A percentile compares a stretch with the other conserved stretches of the same genome.
Conservation (phyloP, 2,329 filamentous ascomycete genomes). For the Aspergillus eucalypticola region DNA sequence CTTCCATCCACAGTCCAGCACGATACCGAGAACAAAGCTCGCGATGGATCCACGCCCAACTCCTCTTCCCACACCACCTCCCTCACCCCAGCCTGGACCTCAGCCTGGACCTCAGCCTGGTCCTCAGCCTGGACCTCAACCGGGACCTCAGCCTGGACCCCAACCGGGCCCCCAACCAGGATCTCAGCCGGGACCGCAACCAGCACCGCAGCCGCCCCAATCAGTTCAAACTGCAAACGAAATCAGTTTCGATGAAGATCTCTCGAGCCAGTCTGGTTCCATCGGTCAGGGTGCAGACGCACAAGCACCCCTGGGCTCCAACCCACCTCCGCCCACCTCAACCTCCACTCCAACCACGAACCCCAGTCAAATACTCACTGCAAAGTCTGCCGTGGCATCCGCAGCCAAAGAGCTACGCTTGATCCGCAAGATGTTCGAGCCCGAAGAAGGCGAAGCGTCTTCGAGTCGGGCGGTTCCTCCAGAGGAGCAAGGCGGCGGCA, state of each 20-base stretch:
- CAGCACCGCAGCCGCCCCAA: conserved; percentile 63
- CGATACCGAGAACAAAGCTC: background rate
- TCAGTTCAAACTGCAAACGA: conserved; percentile 50
- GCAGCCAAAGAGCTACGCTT: background rate
- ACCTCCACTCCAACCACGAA: background rate
- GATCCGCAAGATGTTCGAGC: background rate
- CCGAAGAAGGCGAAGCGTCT: background rate
- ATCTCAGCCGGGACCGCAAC: conserved; percentile 6
- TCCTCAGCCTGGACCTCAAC: background rate
- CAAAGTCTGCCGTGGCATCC: background rate
- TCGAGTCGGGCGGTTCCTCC: background rate
- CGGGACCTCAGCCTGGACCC: background rate
- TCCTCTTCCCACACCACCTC: background rate
- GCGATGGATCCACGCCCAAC: background rate
- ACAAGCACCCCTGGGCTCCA: background rate
- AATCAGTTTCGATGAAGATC: too few species aligned
- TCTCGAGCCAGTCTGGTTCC: too few species aligned
- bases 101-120: background rate
- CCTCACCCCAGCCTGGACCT: background rate
- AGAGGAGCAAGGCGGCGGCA: background rate
- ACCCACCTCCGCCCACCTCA: background rate
- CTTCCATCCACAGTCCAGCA: background rate
- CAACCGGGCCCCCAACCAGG: background rate
- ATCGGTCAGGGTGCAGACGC: too few species aligned
- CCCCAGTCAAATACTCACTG: background rate